A percentile compares a stretch with the other conserved stretches of the same genome.
These are phyloP conservation scores for Pulveroboletus sp. DNA, from an alignment of 768 basidiomycete genomes.

Conservation along the genomic window DNA sequence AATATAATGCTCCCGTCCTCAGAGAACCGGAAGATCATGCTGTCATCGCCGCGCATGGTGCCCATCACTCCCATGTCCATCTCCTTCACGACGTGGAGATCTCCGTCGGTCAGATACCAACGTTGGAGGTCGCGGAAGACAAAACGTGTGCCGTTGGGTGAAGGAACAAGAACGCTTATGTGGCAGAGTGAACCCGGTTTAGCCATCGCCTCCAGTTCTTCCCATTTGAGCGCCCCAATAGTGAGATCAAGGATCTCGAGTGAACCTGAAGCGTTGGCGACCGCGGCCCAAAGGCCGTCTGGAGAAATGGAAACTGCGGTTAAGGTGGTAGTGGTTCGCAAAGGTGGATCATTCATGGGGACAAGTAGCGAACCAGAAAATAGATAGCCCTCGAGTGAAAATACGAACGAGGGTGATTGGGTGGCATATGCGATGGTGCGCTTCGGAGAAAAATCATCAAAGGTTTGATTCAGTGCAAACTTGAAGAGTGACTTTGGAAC, in stretches of 20 bases:
- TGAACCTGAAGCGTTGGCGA: not conserved
- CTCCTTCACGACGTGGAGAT: constrained; percentile 2
- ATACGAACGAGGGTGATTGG: constrained; percentile 6
- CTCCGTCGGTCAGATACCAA: constrained; percentile 6
- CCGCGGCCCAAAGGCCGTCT: constrained; percentile 20
- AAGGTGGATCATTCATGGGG: not conserved
- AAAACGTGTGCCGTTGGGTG: constrained; percentile 11
- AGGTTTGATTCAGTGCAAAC: not conserved
- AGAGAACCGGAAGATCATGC: constrained; percentile 9
- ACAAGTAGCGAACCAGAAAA: not conserved
- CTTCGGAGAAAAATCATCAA: not conserved
- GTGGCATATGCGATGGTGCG: not conserved
- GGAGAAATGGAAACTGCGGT: constrained; percentile 15
- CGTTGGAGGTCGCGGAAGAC: not conserved
- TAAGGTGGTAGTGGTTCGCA: not conserved
- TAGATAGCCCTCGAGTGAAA: not conserved
- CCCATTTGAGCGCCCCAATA: constrained; percentile 3
- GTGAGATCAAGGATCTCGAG: constrained; percentile 12
- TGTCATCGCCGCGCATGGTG: not conserved
- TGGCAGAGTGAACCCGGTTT: not conserved
- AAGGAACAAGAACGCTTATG: not conserved
- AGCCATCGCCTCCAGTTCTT: not conserved
- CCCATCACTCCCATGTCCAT: constrained; percentile 7
- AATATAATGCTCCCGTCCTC: constrained; percentile 8
- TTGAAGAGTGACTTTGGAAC: not conserved